Conservation (phyloP, 768 basidiomycete genomes). For the Rhodosporidiobolus sp. region DNA sequence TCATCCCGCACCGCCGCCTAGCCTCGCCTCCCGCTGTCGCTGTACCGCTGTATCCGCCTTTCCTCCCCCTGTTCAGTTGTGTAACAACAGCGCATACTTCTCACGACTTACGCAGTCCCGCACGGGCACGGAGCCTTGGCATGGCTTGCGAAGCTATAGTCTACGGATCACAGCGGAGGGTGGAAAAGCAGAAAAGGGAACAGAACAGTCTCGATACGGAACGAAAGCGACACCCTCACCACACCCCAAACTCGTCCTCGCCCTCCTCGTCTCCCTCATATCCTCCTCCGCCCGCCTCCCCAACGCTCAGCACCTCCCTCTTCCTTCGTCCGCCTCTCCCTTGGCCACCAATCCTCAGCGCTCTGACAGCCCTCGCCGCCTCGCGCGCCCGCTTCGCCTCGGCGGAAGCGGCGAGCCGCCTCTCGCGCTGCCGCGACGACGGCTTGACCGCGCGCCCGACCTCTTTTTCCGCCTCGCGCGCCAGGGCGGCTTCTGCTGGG, state of each 20-base stretch:
- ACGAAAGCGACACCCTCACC: too few relatives aligned
- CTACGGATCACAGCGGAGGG: too few relatives aligned
- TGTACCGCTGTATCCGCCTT: too few relatives aligned
- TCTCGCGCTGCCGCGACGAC: slow-evolving; percentile 10
- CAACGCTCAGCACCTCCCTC: slow-evolving; percentile 3
- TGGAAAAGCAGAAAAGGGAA: too few relatives aligned
- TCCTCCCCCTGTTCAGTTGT: too few relatives aligned
- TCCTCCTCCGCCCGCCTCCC: not conserved
- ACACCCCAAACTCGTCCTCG: too few relatives aligned
- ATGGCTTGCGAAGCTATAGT: too few relatives aligned
- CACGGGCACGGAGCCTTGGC: too few relatives aligned
- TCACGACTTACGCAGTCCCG: too few relatives aligned
- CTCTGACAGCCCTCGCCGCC: not conserved
- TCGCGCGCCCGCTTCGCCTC: not conserved
- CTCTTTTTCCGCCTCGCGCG: slow-evolving; percentile 5
- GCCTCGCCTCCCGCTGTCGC: not conserved
- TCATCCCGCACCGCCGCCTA: not conserved
- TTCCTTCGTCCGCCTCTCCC: slow-evolving; percentile 8
- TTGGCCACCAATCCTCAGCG: slow-evolving; percentile 16
- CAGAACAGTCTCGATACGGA: too few relatives aligned
- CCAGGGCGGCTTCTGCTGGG: not conserved
- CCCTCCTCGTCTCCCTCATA: not conserved
- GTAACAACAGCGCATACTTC: too few relatives aligned
- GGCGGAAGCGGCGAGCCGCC: not conserved
- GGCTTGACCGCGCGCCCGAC: slow-evolving; percentile 23